phyloP scores from a whole-genome alignment of 345 rosid genomes.

The Citrus unshiu region DNA sequence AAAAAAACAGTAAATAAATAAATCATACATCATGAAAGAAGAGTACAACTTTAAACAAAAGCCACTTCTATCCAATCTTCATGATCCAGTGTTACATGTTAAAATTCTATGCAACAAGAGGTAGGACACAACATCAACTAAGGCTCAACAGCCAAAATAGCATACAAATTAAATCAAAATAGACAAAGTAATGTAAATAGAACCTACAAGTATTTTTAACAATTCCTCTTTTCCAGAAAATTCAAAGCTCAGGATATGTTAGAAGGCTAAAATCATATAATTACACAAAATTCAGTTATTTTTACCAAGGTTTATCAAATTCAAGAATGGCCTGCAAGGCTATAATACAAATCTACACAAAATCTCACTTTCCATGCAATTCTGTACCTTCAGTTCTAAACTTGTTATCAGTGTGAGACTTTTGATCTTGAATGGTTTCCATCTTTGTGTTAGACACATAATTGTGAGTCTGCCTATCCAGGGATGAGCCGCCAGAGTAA shows the following conservation, averaged over 20 bases:
- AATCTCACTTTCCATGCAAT: not conserved
- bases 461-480: conserved; percentile 27
- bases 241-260: not conserved
- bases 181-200: not conserved
- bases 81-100: not conserved
- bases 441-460: conserved; percentile 24
- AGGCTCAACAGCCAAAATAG: not conserved
- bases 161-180: not conserved
- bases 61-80: not conserved
- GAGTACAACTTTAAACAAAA: not conserved
- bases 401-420: conserved; percentile 38
- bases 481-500: conserved; percentile 22
- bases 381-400: conserved; percentile 53
- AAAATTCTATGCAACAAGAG: not conserved
- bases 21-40: not conserved
- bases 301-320: not conserved
- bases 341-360: conserved; percentile 13
- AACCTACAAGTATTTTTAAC: not conserved
- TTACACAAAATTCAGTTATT: not conserved
- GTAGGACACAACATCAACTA: not conserved
- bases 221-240: not conserved
- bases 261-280: not conserved
- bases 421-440: conserved; percentile 29
- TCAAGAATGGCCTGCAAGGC: not conserved
- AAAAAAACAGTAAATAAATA: conserved; percentile 20